A percentile compares a stretch with the other conserved stretches of the same genome.
Conservation (phyloP, 2,329 filamentous ascomycete genomes). For the Aphanocladium album region DNA sequence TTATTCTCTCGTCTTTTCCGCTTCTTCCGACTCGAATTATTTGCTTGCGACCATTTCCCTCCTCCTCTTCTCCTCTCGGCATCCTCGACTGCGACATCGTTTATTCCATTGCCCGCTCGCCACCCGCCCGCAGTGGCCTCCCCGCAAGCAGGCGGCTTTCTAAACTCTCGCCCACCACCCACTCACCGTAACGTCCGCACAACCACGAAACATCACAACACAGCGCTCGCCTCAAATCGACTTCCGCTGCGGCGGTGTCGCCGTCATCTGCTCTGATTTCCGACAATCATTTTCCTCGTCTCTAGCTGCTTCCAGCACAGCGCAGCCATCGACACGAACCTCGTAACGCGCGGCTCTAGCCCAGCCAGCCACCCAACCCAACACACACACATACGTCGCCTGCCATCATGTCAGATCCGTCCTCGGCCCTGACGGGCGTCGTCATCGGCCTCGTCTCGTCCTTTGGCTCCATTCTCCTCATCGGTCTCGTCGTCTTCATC, state of each 20-base stretch:
- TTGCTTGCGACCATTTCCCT: no score
- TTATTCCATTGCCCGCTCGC: no score
- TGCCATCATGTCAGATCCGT: constrained; percentile 24
- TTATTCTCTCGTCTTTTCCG: neutral
- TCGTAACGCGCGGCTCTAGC: constrained; percentile 1
- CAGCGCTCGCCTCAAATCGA: neutral
- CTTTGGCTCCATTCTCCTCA: constrained; percentile 83
- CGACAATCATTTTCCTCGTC: neutral
- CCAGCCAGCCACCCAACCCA: neutral
- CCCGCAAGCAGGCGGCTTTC: no score
- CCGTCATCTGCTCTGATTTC: neutral
- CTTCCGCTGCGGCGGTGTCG: constrained; percentile 12
- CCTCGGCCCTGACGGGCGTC: constrained; percentile 63
- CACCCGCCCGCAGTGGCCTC: no score
- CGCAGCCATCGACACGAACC: neutral
- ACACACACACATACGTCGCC: neutral
- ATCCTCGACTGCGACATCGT: no score
- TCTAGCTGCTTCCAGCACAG: neutral
- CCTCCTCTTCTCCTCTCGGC: no score
- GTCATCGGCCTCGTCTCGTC: constrained; percentile 93
- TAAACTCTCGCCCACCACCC: neutral
- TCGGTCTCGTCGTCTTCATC: constrained; percentile 83
- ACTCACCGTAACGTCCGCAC: neutral
- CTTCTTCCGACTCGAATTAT: neutral
- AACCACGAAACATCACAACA: neutral